Conservation (phyloP, 371 early-diverging fungal genomes). For the Mortierella sp. region DNA sequence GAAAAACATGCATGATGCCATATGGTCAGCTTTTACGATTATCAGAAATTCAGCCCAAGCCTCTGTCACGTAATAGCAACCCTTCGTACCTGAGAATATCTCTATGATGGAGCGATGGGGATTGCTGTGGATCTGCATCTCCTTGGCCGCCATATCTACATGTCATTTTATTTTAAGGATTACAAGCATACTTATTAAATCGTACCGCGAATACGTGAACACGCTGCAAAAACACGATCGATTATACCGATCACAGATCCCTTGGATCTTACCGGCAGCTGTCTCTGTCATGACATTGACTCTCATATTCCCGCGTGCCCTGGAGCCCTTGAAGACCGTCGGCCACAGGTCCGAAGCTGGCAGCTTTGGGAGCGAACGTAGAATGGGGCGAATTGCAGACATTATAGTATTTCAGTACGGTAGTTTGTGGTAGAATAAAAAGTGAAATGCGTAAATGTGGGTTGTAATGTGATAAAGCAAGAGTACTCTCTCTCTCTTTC, state of each 20-base stretch:
- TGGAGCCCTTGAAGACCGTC: constrained; percentile 29
- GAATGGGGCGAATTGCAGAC: constrained; percentile 10
- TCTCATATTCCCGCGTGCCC: constrained; percentile 28
- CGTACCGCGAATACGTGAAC: too few relatives aligned
- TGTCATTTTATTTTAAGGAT: not conserved
- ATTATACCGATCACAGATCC: too few relatives aligned
- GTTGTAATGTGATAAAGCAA: too few relatives aligned
- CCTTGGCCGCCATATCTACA: constrained; percentile 27
- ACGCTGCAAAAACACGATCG: too few relatives aligned
- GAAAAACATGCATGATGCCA: too few relatives aligned
- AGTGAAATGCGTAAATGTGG: too few relatives aligned
- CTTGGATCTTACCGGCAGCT: constrained; percentile 24
- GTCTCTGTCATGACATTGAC: constrained; percentile 47
- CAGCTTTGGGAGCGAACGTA: constrained; percentile 31
- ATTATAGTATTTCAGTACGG: too few relatives aligned
- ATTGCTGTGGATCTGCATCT: constrained; percentile 15
- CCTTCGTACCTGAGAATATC: constrained; percentile 37
- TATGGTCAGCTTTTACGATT: too few relatives aligned
- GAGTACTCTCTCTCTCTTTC: too few relatives aligned
- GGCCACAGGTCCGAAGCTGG: constrained; percentile 32
- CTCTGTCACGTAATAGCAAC: too few relatives aligned
- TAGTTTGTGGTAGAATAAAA: too few relatives aligned
- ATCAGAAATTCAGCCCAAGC: too few relatives aligned
- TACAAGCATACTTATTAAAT: not conserved
- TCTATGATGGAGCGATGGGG: constrained; percentile 40